Base-by-base conservation (phyloP, 108 stramenopile genomes). In the Cyclotella atomus region DNA sequence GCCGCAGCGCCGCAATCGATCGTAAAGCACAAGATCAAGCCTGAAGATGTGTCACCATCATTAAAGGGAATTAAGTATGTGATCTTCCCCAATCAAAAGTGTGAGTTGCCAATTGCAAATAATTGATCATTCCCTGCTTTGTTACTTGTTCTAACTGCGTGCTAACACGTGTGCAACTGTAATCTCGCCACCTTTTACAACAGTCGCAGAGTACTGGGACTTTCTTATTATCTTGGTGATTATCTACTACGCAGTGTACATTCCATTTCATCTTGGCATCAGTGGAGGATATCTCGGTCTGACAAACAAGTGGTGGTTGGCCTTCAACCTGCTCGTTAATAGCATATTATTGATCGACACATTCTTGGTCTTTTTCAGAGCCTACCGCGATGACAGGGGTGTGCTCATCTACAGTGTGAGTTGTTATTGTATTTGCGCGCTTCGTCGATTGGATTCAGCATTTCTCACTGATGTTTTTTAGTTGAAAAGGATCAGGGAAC, bases 291-390 rank as follows among this genome's bases (percentile, higher is more conserved):
- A 82, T 30, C 70, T 55, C 2, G 20, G 50, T 1, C 30, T 74
- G 19, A 61, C 23, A 21, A 70, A 20, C 28, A 41, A 12, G 9
- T 59, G 14, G 3, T 79, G 73, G 68, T 47, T 65, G 14, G 45
- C 44, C 6, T 73, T 82, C 66, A 84, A 68, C 41, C 17, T 74
- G 3, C 9, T 73, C 25, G 46, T 82, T 21, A 86, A 86, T 32
- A 19, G 9, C 25, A 35, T 45, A 76, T n/a, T n/a, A n/a, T n/a
- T n/a, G n/a, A 67, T 82, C 43, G 85, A 86, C 56, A 83, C 83
- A 17, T 84, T 86, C 61, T 33, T 86, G 8, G 43, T 43, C 34
- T 86, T 86, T 71, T 86, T 83, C 50, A 70, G 85, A 46, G 75
- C 83, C 12, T 76, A 70, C 34, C 38, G 75, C 14, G 74, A 68